Evolutionary conservation across 257 asterid species (phyloP), one percentile per base, ranked within the genome.

Genomic region (Lavandula angustifolia): DNA sequence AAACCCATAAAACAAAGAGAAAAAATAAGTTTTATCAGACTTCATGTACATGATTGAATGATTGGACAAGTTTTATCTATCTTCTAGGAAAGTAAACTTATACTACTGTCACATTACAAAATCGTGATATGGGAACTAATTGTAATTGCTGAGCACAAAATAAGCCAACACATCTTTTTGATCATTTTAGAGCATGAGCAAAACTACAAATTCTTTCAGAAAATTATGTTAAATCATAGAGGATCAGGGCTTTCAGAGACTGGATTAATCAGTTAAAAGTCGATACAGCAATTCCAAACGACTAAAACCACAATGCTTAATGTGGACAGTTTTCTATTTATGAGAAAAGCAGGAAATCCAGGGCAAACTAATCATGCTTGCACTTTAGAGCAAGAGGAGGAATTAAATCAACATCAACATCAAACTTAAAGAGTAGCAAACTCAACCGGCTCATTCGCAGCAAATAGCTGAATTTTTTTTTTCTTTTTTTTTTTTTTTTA

Each of bases 1-100:
- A 22, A 22, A 22, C 27, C 27, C 27, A 22, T 0, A 22, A 22
- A 22, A 12, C 10, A 3, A 40, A 8, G 9, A 4, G 46, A 46
- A n/a, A 46, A 14, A 16, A 17, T 5, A 18, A n/a, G n/a, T n/a
- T n/a, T n/a, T n/a, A n/a, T n/a, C n/a, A n/a, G n/a, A n/a, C n/a
- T n/a, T n/a, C n/a, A n/a, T n/a, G n/a, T n/a, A n/a, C n/a, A n/a
- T 22, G 27, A 22, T 22, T 22, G 27, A 65, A 63, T 73, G 66
- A 17, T 71, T 34, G 65, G 55, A 38, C 44, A 34, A 52, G 60
- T 56, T 61, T 41, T 16, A 53, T 67, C 61, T 6, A 62, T 48
- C 44, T 9, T 50, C 61, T 6, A 60, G 56, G 66, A 37, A 69
- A 13, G 67, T 22, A 22, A 22, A 22, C 27, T 32, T 37, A 48